Conservation (phyloP, 345 rosid genomes). For the Populus alba region DNA sequence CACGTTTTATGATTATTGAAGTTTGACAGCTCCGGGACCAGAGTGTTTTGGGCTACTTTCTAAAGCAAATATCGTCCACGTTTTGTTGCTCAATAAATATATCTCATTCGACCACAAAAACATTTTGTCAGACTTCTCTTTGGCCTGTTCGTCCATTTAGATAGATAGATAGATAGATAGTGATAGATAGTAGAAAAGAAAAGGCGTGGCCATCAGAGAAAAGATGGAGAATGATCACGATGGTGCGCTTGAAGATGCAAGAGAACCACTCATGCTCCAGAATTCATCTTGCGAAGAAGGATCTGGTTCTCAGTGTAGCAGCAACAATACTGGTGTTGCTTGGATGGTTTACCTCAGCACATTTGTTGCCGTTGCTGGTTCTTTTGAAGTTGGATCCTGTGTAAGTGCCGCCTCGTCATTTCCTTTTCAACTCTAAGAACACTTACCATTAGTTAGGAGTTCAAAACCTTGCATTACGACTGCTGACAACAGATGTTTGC, state of each 20-base stretch:
- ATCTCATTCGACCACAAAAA: neutral
- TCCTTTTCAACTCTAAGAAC: neutral
- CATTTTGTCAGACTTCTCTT: neutral
- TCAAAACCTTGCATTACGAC: neutral
- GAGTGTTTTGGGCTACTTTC: too few relatives aligned
- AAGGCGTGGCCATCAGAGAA: slow-evolving; percentile 36
- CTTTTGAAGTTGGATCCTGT: slow-evolving; percentile 79
- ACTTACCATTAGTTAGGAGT: too few relatives aligned
- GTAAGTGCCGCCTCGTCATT: slow-evolving; percentile 36
- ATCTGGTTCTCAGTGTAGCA: slow-evolving; percentile 8
- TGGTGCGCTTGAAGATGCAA: slow-evolving; percentile 16
- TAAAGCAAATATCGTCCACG: too few relatives aligned
- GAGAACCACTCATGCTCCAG: slow-evolving; percentile 40
- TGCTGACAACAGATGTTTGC: neutral
- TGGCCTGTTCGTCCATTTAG: neutral
- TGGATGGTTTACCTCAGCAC: slow-evolving; percentile 85
- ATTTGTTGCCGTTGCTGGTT: slow-evolving; percentile 77
- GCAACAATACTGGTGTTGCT: slow-evolving; percentile 26
- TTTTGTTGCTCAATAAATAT: neutral
- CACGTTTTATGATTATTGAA: too few relatives aligned
- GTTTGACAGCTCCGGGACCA: too few relatives aligned
- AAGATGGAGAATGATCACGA: slow-evolving; percentile 24
- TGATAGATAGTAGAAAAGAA: neutral
- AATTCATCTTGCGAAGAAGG: slow-evolving; percentile 23
- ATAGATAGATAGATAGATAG: neutral